Evolutionary conservation across 2,329 filamentous ascomycete genomes (phyloP).

Genomic region (Cryphonectria radicalis): DNA sequence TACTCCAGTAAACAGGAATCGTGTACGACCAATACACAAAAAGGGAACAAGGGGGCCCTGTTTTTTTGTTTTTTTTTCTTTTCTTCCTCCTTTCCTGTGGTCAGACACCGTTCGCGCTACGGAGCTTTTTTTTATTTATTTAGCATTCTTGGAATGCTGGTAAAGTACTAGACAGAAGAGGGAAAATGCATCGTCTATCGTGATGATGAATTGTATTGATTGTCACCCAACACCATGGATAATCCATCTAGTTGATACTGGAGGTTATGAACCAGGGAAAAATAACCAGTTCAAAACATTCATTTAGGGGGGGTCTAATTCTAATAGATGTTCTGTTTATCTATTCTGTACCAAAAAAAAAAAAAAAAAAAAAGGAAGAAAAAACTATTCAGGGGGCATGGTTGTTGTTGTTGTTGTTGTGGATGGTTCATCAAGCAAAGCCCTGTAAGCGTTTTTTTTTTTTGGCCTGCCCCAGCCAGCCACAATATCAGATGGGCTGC

Average conservation of each 20-base stretch:
- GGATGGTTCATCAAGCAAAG: not conserved
- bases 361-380: too few species aligned
- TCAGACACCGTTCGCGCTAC: constrained; percentile 15
- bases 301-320: constrained; percentile 14
- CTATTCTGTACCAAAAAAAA: not conserved
- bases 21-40: too few species aligned
- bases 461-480: constrained; percentile 1
- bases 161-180: not conserved
- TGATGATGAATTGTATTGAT: too few species aligned
- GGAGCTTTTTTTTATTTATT: constrained; percentile 19
- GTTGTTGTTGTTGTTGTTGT: too few species aligned
- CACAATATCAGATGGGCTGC: constrained; percentile 15
- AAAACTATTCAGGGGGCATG: too few species aligned
- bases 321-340: constrained; percentile 5
- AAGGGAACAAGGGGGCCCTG: not conserved
- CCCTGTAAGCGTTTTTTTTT: not conserved
- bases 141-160: not conserved
- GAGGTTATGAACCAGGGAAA: too few species aligned
- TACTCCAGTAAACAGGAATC: not conserved
- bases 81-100: not conserved
- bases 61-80: too few species aligned
- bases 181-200: not conserved
- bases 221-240: too few species aligned
- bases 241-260: too few species aligned
- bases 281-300: not conserved